phyloP scores from a whole-genome alignment of 75 land plant species.

The Larix kaempferi region DNA sequence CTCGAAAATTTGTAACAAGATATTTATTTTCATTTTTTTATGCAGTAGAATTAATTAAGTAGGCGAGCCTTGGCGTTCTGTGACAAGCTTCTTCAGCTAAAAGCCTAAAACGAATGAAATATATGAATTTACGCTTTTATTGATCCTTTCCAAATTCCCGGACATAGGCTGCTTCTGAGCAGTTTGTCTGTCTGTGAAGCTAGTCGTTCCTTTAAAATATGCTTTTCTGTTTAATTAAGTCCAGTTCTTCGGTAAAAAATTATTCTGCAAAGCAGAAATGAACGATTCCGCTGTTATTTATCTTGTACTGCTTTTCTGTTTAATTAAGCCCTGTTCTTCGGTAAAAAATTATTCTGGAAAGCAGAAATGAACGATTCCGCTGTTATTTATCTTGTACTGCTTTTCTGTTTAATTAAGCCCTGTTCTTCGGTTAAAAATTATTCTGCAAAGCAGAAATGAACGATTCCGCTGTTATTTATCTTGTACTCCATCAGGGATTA shows the following conservation, averaged over 20 bases:
- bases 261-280: not conserved
- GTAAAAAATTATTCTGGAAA: not conserved
- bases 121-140: not conserved
- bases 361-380: not conserved
- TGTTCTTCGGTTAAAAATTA: too few relatives aligned
- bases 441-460: not conserved
- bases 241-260: too few relatives aligned
- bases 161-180: not conserved
- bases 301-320: too few relatives aligned
- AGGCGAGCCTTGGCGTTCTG: not conserved
- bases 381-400: too few relatives aligned
- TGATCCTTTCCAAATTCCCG: not conserved
- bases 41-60: not conserved
- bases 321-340: too few relatives aligned
- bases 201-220: not conserved
- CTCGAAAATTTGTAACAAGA: not conserved
- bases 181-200: not conserved
- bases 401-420: too few relatives aligned
- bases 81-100: not conserved
- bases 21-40: not conserved
- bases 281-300: too few relatives aligned
- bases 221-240: not conserved
- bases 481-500: too few relatives aligned
- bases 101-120: not conserved
- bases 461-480: too few relatives aligned